These are phyloP conservation scores for Lathyrus oleraceus DNA, from an alignment of 306 rosid genomes.

Conservation along the genomic window DNA sequence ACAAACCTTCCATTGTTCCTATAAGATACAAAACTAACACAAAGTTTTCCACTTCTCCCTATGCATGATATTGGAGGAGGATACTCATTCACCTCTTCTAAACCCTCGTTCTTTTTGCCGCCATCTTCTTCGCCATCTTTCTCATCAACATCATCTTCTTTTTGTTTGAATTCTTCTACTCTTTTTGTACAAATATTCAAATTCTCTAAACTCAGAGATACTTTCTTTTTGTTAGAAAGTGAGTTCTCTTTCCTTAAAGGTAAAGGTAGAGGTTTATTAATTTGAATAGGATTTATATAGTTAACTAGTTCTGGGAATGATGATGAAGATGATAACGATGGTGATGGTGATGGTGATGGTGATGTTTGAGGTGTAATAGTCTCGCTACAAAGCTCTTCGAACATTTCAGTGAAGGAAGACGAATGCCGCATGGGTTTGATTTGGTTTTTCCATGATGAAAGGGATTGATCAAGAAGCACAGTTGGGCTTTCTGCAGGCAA, in stretches of 20 bases:
- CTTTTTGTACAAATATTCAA: slow-evolving; percentile 64
- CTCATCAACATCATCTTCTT: slow-evolving; percentile 33
- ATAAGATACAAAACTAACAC: slow-evolving; percentile 66
- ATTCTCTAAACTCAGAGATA: slow-evolving; percentile 46
- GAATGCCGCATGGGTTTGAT: slow-evolving; percentile 38
- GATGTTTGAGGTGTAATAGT: not conserved
- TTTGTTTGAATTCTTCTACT: slow-evolving; percentile 51
- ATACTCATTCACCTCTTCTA: slow-evolving; percentile 39
- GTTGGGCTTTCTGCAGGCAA: slow-evolving; percentile 50
- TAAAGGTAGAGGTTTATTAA: not conserved
- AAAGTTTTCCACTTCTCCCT: slow-evolving; percentile 69
- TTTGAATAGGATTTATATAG: not conserved
- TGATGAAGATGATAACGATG: slow-evolving; percentile 32
- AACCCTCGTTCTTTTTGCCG: not conserved
- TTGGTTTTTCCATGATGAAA: slow-evolving; percentile 62
- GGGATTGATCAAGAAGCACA: slow-evolving; percentile 52
- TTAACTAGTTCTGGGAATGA: slow-evolving; percentile 10
- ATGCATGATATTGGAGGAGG: slow-evolving; percentile 91
- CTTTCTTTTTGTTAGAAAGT: not conserved
- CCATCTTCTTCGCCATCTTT: slow-evolving; percentile 26
- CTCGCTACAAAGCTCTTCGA: slow-evolving; percentile 73
- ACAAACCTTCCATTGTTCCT: slow-evolving; percentile 76
- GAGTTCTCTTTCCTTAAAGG: not conserved
- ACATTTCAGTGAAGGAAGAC: slow-evolving; percentile 69
- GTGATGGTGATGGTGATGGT: not conserved